Evolutionary conservation across 129 eudicot species (phyloP).

Genomic region (Artemisia tridentata): DNA sequence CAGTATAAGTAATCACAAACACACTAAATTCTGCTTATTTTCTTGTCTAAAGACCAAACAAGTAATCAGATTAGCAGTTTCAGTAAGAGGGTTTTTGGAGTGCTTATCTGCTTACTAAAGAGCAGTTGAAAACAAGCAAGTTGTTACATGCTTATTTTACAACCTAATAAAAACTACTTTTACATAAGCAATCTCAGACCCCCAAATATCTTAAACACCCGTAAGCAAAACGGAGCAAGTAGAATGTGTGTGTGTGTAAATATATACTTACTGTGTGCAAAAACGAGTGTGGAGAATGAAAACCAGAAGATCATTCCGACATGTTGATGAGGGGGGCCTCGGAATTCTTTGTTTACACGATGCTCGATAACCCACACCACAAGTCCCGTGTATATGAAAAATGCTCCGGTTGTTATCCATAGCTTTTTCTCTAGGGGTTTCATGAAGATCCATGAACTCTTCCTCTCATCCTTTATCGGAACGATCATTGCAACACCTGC

Average conservation of each 20-base stretch:
- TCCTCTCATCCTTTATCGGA: conserved; percentile 38
- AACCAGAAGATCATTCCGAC: conserved; percentile 57
- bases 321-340: conserved; percentile 45
- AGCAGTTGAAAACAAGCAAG: no score
- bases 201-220: background rate
- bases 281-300: conserved; percentile 62
- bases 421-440: conserved; percentile 44
- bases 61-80: background rate
- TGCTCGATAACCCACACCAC: conserved; percentile 66
- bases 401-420: conserved; percentile 48
- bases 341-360: conserved; percentile 50
- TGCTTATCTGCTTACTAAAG: no score
- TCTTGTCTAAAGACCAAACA: no score
- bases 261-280: conserved; percentile 55
- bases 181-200: background rate
- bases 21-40: background rate
- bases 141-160: no score
- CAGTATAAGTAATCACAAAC: background rate
- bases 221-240: background rate
- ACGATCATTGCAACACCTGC: conserved; percentile 47
- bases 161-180: no score
- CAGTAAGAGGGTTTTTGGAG: no score
- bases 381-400: conserved; percentile 50
- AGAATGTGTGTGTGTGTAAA: no score
- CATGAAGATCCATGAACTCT: conserved; percentile 57